Conservation (phyloP, 2,329 filamentous ascomycete genomes). For the Colletotrichum phormii region DNA sequence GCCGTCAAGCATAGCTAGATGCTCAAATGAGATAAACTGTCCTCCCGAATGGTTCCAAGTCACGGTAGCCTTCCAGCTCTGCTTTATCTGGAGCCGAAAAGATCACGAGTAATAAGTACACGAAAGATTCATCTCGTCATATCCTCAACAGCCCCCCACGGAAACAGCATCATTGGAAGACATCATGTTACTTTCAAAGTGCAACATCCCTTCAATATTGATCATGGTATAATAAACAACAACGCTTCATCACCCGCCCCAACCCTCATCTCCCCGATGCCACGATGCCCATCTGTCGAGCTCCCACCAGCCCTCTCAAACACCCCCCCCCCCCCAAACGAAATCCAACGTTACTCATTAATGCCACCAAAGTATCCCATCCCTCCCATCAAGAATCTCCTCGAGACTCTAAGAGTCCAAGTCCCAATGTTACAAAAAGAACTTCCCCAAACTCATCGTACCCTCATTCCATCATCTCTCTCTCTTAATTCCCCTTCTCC, state of each 20-base stretch:
- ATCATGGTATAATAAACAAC: constrained; percentile 1
- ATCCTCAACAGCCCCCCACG: no score
- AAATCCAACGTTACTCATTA: neutral
- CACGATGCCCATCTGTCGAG: no score
- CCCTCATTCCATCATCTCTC: neutral
- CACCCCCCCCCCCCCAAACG: neutral
- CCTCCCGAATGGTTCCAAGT: no score
- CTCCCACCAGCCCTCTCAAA: neutral
- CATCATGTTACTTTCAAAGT: neutral
- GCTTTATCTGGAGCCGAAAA: no score
- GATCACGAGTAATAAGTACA: no score
- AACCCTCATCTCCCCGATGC: neutral
- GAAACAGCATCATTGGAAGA: no score
- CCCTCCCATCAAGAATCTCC: no score
- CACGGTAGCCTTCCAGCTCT: no score
- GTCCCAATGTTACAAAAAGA: neutral
- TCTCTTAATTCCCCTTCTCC: constrained; percentile 49
- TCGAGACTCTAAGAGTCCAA: neutral
- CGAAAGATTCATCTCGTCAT: no score
- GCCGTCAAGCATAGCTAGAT: no score
- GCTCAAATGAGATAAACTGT: no score
- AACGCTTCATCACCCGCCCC: neutral
- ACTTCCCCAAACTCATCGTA: neutral
- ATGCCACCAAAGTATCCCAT: neutral
- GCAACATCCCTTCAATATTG: neutral